These are phyloP conservation scores for Beauveria asiatica DNA, from an alignment of 2,329 filamentous ascomycete species.

Conservation along the genomic window DNA sequence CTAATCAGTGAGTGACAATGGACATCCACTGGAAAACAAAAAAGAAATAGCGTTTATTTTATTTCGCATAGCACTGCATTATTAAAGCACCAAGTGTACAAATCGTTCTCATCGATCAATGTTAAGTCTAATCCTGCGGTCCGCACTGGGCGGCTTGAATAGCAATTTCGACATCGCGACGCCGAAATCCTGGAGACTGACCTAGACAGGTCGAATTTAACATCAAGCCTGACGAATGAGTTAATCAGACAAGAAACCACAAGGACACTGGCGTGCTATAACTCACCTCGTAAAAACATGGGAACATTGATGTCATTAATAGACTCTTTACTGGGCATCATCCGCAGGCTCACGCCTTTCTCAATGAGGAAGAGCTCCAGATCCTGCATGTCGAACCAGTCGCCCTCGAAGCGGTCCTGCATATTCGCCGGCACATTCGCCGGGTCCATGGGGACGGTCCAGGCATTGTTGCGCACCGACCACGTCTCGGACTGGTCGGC, in stretches of 20 bases:
- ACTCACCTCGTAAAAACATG: conserved; percentile 3
- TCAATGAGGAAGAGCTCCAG: conserved; percentile 13
- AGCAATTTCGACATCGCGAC: conserved; percentile 12
- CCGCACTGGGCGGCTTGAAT: not conserved
- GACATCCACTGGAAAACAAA: too few relatives aligned
- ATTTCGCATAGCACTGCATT: not conserved
- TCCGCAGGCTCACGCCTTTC: conserved; percentile 3
- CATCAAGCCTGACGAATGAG: conserved; percentile 1
- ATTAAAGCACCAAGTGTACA: conserved; percentile 3
- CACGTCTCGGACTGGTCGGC: conserved; percentile 4
- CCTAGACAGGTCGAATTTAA: conserved; percentile 11
- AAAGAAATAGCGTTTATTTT: not conserved
- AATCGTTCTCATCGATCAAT: not conserved
- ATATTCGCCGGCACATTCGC: conserved; percentile 10
- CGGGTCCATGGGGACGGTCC: conserved; percentile 9
- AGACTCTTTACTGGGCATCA: not conserved
- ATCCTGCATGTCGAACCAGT: conserved; percentile 16
- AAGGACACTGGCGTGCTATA: not conserved
- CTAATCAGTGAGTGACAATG: too few relatives aligned
- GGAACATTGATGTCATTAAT: not conserved
- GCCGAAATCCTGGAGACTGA: conserved; percentile 13
- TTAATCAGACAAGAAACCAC: not conserved
- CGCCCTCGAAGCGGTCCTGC: conserved; percentile 11
- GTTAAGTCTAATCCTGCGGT: not conserved
- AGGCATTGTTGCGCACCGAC: conserved; percentile 2